These are phyloP conservation scores for Sphagnum magellanicum DNA, from an alignment of 228 moss, liverwort and hornwort species.

Conservation along the genomic window DNA sequence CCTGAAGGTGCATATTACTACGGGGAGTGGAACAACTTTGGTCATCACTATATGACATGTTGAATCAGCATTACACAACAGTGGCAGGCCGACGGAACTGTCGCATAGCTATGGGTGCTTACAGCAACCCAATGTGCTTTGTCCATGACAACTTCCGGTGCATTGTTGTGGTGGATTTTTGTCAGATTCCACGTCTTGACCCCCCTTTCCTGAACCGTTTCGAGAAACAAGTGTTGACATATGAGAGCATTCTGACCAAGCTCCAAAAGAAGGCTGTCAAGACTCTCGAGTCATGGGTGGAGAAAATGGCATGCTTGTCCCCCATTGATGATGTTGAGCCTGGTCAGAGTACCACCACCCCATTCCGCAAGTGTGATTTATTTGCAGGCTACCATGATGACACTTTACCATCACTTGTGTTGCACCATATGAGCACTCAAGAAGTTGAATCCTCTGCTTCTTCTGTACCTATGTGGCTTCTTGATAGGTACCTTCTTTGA, in stretches of 20 bases:
- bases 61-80: constrained; percentile 56
- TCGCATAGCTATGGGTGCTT: constrained; percentile 57
- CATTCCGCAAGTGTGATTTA: constrained; percentile 18
- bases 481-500: constrained; percentile 30
- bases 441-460: constrained; percentile 24
- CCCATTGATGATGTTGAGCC: neutral
- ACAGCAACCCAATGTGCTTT: constrained; percentile 62
- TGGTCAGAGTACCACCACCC: neutral
- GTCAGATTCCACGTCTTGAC: constrained; percentile 39
- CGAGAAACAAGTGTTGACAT: constrained; percentile 60
- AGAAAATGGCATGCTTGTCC: constrained; percentile 29
- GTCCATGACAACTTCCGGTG: constrained; percentile 60
- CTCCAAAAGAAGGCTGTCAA: constrained; percentile 32
- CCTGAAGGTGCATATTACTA: constrained; percentile 40
- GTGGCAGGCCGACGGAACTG: constrained; percentile 52
- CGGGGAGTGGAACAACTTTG: constrained; percentile 51
- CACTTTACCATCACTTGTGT: constrained; percentile 47
- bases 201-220: constrained; percentile 61
- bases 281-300: constrained; percentile 38
- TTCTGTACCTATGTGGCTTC: constrained; percentile 22
- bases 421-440: constrained; percentile 28
- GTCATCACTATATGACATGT: constrained; percentile 66
- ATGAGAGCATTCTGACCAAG: constrained; percentile 40
- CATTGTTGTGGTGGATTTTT: constrained; percentile 55
- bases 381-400: constrained; percentile 59